A percentile compares a stretch with the other conserved stretches of the same genome.
Conservation (phyloP, 495 filamentous ascomycete species). For the Neurospora sp. region DNA sequence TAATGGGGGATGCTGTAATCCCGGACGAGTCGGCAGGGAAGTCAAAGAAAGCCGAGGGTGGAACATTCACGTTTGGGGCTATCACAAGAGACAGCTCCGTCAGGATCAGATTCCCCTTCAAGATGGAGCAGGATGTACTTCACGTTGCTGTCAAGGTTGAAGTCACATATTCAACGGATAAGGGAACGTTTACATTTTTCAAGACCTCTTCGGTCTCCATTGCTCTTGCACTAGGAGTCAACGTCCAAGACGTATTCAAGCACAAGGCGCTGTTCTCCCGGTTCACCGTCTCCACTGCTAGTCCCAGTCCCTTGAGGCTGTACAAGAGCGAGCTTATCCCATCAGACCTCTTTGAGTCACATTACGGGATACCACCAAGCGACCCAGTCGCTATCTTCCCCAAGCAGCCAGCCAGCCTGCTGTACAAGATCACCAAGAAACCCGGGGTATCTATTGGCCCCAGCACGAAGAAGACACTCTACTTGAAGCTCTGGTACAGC, state of each 20-base stretch:
- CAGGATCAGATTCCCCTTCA: slow-evolving; percentile 68
- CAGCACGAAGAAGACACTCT: slow-evolving; percentile 44
- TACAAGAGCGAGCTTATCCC: slow-evolving; percentile 57
- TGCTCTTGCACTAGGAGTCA: slow-evolving; percentile 76
- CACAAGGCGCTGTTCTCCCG: slow-evolving; percentile 69
- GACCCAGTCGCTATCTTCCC: slow-evolving; percentile 60
- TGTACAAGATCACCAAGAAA: slow-evolving; percentile 64
- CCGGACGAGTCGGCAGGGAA: slow-evolving; percentile 40
- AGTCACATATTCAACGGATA: slow-evolving; percentile 63
- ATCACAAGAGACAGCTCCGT: slow-evolving; percentile 41
- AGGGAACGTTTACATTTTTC: slow-evolving; percentile 62
- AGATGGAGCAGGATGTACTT: slow-evolving; percentile 64
- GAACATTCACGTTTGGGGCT: slow-evolving; percentile 53
- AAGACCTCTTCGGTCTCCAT: slow-evolving; percentile 55
- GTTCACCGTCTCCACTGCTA: slow-evolving; percentile 79
- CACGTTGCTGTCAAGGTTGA: slow-evolving; percentile 69
- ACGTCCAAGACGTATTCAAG: slow-evolving; percentile 95
- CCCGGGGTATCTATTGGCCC: slow-evolving; percentile 16
- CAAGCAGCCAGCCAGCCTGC: slow-evolving; percentile 69
- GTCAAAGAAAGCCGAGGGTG: slow-evolving; percentile 46
- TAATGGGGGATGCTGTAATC: slow-evolving; percentile 58
- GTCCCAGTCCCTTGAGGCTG: slow-evolving; percentile 61
- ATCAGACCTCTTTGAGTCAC: slow-evolving; percentile 58
- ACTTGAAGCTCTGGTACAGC: slow-evolving; percentile 65
- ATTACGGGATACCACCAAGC: slow-evolving; percentile 44